These are phyloP conservation scores for Ophiostoma australiae DNA, from an alignment of 2,329 filamentous ascomycete species.

Conservation along the genomic window DNA sequence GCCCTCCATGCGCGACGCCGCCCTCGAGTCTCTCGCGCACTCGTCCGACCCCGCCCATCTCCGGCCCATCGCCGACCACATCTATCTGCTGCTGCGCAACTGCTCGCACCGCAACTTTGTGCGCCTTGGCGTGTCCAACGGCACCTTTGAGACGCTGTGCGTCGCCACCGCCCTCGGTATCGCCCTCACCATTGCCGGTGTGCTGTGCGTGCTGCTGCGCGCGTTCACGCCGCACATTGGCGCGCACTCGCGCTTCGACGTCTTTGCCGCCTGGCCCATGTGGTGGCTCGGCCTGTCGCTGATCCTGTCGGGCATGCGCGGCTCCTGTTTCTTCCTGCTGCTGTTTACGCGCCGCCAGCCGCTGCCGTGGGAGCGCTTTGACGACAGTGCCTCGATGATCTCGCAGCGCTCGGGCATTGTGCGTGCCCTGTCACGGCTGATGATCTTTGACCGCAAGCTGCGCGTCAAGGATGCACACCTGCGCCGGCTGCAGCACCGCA, in stretches of 20 bases:
- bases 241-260: conserved; percentile 40
- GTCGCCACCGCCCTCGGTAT: conserved; percentile 43
- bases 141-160: conserved; percentile 47
- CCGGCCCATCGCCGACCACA: conserved; percentile 43
- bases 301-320: conserved; percentile 42
- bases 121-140: conserved; percentile 50
- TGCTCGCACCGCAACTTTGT: conserved; percentile 49
- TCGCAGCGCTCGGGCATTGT: conserved; percentile 31
- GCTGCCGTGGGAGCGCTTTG: conserved; percentile 46
- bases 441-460: conserved; percentile 46
- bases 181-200: conserved; percentile 38
- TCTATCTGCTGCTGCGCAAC: conserved; percentile 43
- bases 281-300: conserved; percentile 44
- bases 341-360: conserved; percentile 44
- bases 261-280: conserved; percentile 42
- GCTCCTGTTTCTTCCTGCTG: conserved; percentile 46
- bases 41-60: conserved; percentile 39
- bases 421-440: conserved; percentile 37
- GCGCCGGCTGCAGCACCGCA: conserved; percentile 42
- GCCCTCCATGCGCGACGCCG: conserved; percentile 38
- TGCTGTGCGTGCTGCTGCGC: conserved; percentile 39
- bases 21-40: conserved; percentile 36
- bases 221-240: conserved; percentile 38
- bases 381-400: conserved; percentile 34
- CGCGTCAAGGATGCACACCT: conserved; percentile 43